phyloP scores from a whole-genome alignment of 2,329 filamentous ascomycete species.

The Colletotrichum sp. region DNA sequence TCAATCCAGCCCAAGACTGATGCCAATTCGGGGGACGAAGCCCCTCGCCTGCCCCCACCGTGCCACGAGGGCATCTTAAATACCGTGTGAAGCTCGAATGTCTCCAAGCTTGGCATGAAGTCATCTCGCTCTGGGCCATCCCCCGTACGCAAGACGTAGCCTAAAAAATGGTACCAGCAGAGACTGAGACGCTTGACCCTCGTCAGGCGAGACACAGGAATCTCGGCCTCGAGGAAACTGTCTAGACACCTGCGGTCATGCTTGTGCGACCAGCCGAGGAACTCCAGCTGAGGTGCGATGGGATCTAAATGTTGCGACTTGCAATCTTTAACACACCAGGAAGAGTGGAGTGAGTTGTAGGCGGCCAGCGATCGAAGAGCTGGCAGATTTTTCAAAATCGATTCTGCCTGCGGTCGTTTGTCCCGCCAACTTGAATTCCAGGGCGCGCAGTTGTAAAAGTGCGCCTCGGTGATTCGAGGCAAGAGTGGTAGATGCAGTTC shows the following conservation, averaged over 20 bases:
- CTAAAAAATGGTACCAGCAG: neutral
- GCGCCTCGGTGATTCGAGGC: neutral
- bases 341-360: neutral
- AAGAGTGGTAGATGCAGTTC: neutral
- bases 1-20: neutral
- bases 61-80: neutral
- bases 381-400: neutral
- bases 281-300: neutral
- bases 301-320: neutral
- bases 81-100: neutral
- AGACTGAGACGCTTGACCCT: neutral
- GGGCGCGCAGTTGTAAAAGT: neutral
- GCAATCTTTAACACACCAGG: neutral
- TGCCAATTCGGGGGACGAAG: neutral
- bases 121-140: neutral
- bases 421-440: neutral
- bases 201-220: neutral
- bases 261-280: neutral
- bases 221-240: neutral
- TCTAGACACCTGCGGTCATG: neutral
- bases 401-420: neutral
- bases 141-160: neutral
- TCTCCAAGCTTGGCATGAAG: neutral
- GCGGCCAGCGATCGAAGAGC: neutral
- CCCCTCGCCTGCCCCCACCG: neutral